phyloP scores from a whole-genome alignment of 441 rosid genomes.

The Erysimum pusillum region DNA sequence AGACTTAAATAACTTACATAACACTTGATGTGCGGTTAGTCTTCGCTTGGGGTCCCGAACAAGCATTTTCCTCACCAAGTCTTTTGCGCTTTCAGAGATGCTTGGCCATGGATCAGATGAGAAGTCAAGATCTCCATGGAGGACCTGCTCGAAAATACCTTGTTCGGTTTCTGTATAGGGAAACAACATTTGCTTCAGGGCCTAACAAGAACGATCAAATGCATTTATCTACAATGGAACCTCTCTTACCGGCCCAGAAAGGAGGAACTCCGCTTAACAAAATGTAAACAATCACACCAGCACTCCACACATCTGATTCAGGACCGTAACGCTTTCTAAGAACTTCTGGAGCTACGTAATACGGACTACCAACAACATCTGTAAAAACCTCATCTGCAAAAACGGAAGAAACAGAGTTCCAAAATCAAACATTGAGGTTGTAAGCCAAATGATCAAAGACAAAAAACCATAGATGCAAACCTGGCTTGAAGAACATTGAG shows the following conservation, averaged over 20 bases:
- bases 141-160: constrained; percentile 91
- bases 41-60: constrained; percentile 86
- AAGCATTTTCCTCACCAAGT: constrained; percentile 91
- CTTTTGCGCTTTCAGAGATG: constrained; percentile 93
- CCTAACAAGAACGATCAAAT: constrained; percentile 10
- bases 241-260: constrained; percentile 89
- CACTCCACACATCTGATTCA: constrained; percentile 99
- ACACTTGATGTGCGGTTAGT: constrained; percentile 89
- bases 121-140: constrained; percentile 96
- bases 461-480: constrained; percentile 43
- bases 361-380: constrained; percentile 98
- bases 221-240: not conserved
- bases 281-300: constrained; percentile 93
- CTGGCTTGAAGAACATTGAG: constrained; percentile 95
- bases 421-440: constrained; percentile 23
- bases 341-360: constrained; percentile 97
- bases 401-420: not conserved
- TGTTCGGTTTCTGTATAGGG: constrained; percentile 72
- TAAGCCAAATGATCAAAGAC: not conserved
- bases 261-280: constrained; percentile 97
- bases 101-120: constrained; percentile 94
- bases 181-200: constrained; percentile 30
- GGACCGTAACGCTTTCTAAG: constrained; percentile 86
- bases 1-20: constrained; percentile 64
- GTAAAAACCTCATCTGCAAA: constrained; percentile 75